A percentile compares a stretch with the other conserved stretches of the same genome.
Conservation (phyloP, 371 early-diverging fungal species). For the Actinomortierella ambigua region DNA sequence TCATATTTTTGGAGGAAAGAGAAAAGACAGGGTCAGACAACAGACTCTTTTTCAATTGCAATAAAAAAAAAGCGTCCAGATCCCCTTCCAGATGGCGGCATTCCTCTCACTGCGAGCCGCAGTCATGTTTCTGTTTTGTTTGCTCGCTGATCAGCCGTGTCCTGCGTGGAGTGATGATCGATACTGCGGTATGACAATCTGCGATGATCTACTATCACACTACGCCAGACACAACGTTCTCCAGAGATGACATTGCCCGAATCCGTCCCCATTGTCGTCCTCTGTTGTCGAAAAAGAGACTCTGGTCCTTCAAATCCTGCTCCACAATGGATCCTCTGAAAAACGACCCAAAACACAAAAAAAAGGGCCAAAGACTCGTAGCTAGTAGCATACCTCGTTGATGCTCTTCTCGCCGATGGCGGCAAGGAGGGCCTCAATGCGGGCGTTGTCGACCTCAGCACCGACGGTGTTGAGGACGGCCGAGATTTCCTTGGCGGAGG, state of each 20-base stretch:
- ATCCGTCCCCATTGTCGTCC: too few species aligned
- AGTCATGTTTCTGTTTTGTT: neutral
- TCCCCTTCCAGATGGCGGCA: too few species aligned
- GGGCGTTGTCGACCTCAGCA: conserved; percentile 85
- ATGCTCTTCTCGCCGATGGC: conserved; percentile 91
- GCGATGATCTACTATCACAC: too few species aligned
- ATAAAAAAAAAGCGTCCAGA: too few species aligned
- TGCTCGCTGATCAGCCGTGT: too few species aligned
- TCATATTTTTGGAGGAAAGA: neutral
- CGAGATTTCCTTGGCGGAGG: conserved; percentile 84
- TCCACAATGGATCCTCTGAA: neutral
- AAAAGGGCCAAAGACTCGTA: too few species aligned
- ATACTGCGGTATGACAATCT: too few species aligned
- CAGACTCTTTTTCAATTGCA: neutral
- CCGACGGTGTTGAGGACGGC: conserved; percentile 91
- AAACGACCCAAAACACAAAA: neutral
- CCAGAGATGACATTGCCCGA: too few species aligned
- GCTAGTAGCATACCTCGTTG: conserved; percentile 72
- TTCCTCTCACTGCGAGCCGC: too few species aligned
- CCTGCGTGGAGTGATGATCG: too few species aligned
- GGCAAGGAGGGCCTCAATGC: conserved; percentile 76
- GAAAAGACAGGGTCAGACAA: neutral
- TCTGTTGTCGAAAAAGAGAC: too few species aligned
- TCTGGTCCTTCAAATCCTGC: conserved; percentile 4
- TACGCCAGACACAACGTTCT: too few species aligned